A percentile compares a stretch with the other conserved stretches of the same genome.
These are phyloP conservation scores for Phytophthora cajani DNA, from an alignment of 352 stramenopile genomes.

Conservation along the genomic window DNA sequence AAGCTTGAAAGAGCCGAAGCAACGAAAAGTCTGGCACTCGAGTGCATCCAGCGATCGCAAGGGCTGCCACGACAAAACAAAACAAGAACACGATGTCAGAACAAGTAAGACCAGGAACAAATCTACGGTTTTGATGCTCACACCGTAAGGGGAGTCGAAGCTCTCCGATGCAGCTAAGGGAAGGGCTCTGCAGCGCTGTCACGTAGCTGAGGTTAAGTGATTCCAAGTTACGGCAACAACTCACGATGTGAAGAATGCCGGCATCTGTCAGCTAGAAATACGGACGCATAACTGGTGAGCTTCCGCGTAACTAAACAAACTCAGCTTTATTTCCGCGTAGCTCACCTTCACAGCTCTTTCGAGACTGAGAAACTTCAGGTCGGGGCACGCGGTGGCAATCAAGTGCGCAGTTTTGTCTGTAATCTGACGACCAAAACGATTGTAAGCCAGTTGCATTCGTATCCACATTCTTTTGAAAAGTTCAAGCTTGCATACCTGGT, in stretches of 20 bases:
- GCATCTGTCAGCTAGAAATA: constrained; percentile 61
- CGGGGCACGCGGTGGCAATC: constrained; percentile 41
- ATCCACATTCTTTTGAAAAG: background rate
- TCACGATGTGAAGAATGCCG: constrained; percentile 61
- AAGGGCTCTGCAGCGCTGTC: constrained; percentile 49
- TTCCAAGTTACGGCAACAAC: constrained; percentile 53
- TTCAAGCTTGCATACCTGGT: constrained; percentile 39
- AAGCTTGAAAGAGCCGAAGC: constrained; percentile 81
- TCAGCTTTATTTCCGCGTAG: background rate
- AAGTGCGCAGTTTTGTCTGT: constrained; percentile 50
- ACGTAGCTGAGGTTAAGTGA: constrained; percentile 67
- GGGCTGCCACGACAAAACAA: constrained; percentile 36
- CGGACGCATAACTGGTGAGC: background rate
- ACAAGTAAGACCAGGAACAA: background rate
- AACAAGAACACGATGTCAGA: constrained; percentile 5
- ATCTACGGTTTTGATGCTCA: constrained; percentile 23
- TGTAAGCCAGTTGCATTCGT: background rate
- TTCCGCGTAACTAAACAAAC: background rate
- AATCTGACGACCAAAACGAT: constrained; percentile 33
- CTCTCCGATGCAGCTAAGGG: constrained; percentile 67
- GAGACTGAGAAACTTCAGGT: constrained; percentile 55
- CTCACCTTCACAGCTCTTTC: constrained; percentile 48
- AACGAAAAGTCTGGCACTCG: constrained; percentile 82
- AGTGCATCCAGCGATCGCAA: constrained; percentile 77
- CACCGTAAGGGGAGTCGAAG: constrained; percentile 60